phyloP scores from a whole-genome alignment of 805 yeast species.

The Candida pini region DNA sequence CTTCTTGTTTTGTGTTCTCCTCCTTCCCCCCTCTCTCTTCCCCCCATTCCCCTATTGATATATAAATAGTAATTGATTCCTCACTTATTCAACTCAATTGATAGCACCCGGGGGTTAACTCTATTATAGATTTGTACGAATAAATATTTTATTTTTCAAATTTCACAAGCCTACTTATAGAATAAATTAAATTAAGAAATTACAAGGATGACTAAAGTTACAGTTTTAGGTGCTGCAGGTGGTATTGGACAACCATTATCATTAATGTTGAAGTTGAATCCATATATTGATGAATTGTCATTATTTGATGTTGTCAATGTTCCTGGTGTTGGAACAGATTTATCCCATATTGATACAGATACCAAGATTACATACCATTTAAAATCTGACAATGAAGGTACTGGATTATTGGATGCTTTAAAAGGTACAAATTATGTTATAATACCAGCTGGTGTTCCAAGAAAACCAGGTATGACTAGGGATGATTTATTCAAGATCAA shows the following conservation, averaged over 20 bases:
- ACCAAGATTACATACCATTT: constrained; percentile 38
- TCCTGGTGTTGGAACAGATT: constrained; percentile 53
- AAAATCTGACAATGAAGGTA: constrained; percentile 29
- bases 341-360: constrained; percentile 47
- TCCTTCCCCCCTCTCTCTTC: too few species aligned
- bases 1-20: too few species aligned
- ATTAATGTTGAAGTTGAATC: constrained; percentile 43
- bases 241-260: constrained; percentile 58
- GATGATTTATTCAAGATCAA: constrained; percentile 81
- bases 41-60: too few species aligned
- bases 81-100: too few species aligned
- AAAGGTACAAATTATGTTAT: constrained; percentile 40
- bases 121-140: too few species aligned
- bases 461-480: constrained; percentile 99
- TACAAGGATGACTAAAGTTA: constrained; percentile 34
- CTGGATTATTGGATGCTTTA: constrained; percentile 35
- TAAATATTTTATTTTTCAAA: too few species aligned
- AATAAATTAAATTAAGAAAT: too few species aligned
- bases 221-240: constrained; percentile 89
- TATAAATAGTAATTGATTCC: too few species aligned
- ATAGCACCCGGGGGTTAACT: too few species aligned
- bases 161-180: too few species aligned
- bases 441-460: constrained; percentile 81
- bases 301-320: constrained; percentile 51
- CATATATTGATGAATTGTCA: constrained; percentile 38